Percentiles rank a stretch among this genome's conserved stretches.
phyloP scores from a whole-genome alignment of 2,329 filamentous ascomycete genomes.

The Dryadomyces quercivorus region DNA sequence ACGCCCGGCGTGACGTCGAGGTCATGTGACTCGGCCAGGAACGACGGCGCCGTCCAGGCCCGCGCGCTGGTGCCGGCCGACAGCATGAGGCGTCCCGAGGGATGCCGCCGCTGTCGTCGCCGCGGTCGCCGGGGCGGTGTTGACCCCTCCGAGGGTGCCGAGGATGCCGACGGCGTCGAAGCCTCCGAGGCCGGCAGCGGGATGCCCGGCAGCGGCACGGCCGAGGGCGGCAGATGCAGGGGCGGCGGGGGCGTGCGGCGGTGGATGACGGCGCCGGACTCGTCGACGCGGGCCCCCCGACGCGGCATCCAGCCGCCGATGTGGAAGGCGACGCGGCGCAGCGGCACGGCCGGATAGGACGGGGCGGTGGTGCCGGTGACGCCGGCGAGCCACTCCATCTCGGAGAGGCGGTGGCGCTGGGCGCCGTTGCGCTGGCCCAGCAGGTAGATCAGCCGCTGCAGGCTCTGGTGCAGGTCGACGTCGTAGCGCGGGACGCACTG shows the following conservation, averaged over 20 bases:
- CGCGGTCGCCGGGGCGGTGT: not conserved
- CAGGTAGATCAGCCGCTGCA: not conserved
- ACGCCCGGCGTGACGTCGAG: not conserved
- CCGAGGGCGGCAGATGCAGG: not conserved
- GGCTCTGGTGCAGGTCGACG: constrained; percentile 3
- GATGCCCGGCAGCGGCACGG: not conserved
- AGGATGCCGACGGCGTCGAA: not conserved
- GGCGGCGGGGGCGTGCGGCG: not conserved
- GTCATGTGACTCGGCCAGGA: not conserved
- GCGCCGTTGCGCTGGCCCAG: constrained; percentile 1
- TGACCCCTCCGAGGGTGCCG: not conserved
- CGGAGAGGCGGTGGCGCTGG: not conserved
- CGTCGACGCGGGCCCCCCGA: not conserved
- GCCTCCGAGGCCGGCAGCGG: too few species aligned
- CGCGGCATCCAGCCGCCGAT: not conserved
- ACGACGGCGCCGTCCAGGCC: not conserved
- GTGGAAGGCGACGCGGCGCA: not conserved
- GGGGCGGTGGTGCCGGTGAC: not conserved
- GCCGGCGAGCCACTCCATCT: not conserved
- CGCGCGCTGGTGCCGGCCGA: not conserved
- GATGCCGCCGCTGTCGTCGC: too few species aligned
- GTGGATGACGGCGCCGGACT: not conserved
- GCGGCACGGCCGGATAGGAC: not conserved
- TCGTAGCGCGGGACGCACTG: constrained; percentile 4
- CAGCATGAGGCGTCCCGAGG: not conserved